Percentiles rank a stretch among this genome's conserved stretches.
Conservation (phyloP, 805 yeast species). For the Candida chauliodis region DNA sequence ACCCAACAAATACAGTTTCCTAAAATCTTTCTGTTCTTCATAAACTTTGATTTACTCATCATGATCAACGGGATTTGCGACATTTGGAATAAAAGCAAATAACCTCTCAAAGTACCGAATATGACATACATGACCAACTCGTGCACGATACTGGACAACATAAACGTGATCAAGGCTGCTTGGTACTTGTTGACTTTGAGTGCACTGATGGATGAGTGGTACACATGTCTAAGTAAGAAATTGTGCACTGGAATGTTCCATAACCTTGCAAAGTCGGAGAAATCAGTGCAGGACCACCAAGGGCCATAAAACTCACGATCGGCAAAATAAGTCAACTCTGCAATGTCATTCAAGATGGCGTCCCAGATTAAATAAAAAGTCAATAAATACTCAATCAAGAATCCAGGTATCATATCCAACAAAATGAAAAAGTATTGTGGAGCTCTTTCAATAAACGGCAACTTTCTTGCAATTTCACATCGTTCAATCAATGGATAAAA, state of each 20-base stretch:
- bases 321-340: conserved; percentile 81
- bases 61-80: conserved; percentile 77
- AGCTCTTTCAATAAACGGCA: conserved; percentile 45
- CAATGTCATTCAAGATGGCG: conserved; percentile 82
- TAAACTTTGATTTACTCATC: conserved; percentile 54
- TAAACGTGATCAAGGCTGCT: conserved; percentile 77
- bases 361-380: conserved; percentile 94
- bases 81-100: conserved; percentile 78
- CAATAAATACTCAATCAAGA: conserved; percentile 69
- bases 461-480: conserved; percentile 50
- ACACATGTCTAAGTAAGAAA: conserved; percentile 87
- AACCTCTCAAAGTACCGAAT: conserved; percentile 76
- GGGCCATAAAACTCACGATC: conserved; percentile 92
- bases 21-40: conserved; percentile 53
- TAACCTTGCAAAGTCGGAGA: conserved; percentile 89
- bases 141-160: conserved; percentile 79
- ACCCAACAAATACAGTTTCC: conserved; percentile 89
- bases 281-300: conserved; percentile 96
- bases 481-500: conserved; percentile 70
- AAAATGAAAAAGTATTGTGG: conserved; percentile 54
- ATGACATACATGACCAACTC: conserved; percentile 91
- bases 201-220: conserved; percentile 82
- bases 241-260: conserved; percentile 96
- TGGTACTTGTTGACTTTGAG: conserved; percentile 57
- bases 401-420: conserved; percentile 76